Conservation (phyloP, 2,329 filamentous ascomycete species). For the Lasiodiplodia gonubiensis region DNA sequence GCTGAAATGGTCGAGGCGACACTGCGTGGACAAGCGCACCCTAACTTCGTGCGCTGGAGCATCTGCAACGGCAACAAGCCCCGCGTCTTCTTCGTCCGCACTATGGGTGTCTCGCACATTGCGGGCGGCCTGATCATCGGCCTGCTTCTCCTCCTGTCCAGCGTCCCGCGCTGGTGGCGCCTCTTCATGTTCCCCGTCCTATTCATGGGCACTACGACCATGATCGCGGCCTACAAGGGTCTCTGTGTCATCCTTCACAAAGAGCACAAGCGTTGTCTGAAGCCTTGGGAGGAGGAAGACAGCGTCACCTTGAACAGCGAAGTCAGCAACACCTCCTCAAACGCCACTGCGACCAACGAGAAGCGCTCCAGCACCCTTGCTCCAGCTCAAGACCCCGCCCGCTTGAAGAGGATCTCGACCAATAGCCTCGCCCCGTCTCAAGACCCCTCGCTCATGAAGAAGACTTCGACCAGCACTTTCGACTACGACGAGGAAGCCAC, state of each 20-base stretch:
- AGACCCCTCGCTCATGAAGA: not conserved
- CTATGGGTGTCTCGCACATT: conserved; percentile 66
- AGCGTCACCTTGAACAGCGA: conserved; percentile 29
- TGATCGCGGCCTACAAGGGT: conserved; percentile 76
- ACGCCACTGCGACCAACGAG: not conserved
- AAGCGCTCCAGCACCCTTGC: not conserved
- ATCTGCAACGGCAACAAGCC: conserved; percentile 81
- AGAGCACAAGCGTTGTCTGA: conserved; percentile 75
- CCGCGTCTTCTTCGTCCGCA: conserved; percentile 72
- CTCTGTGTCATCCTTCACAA: conserved; percentile 80
- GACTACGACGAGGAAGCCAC: conserved; percentile 41
- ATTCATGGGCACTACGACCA: conserved; percentile 71
- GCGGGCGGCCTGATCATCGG: conserved; percentile 63
- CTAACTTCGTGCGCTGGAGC: conserved; percentile 84
- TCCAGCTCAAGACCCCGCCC: not conserved
- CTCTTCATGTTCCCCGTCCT: conserved; percentile 69
- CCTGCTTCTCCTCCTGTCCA: conserved; percentile 70
- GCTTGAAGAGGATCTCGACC: not conserved
- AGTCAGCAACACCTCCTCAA: not conserved
- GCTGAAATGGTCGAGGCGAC: conserved; percentile 68
- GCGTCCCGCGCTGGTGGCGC: conserved; percentile 67
- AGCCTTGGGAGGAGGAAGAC: conserved; percentile 73
- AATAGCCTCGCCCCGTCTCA: not conserved
- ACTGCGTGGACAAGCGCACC: conserved; percentile 76
- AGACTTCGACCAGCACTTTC: conserved; percentile 42